Evolutionary conservation across 2,329 filamentous ascomycete genomes (phyloP), one percentile per base, ranked within the genome.

Genomic region (Chaetomiaceae sp.): DNA sequence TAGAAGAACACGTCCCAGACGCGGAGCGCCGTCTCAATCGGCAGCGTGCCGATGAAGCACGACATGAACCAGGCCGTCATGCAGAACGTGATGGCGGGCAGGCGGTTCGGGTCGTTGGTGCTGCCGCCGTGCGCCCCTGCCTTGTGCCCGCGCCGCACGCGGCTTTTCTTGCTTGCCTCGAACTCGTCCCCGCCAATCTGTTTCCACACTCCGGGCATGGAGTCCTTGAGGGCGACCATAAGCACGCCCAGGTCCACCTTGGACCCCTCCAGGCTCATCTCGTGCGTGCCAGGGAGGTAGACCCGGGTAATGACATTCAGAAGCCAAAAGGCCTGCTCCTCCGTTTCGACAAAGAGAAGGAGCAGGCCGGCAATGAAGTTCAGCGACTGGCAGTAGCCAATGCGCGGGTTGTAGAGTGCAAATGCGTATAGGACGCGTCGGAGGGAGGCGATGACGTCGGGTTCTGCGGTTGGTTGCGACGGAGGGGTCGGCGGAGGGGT

Each of bases 1-100:
- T 94, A 95, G 64, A 96, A 95, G 62, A 97, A 90, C 1, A 88
- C 81, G 58, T 97, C 91, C 91, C 91, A 97, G 1, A 96, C 88
- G 7, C 91, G 84, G 15, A 96, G 76, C 0, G 90, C 91, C 15
- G 85, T 88, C 68, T 97, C 91, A 51, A 95, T 89, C 2, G 91
- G 91, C 15, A 97, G 71, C 0, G 88, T 95, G 43, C 90, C 89
- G 51, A 96, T 93, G 65, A 93, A 96, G 58, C 93, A 86, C 39
- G 87, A 94, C 91, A 97, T 96, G 65, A 97, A 94, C 91, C 91
- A 97, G 4, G 90, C 87, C 9, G 90, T 95, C 65, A 93, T 88
- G 56, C 89, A 94, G 5, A 97, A 76, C 0, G 88, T 93, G 55
- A 97, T 91, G 11, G 91, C 90, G 0, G 91, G 91, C 10, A 96